Conservation (phyloP, 2,329 filamentous ascomycete genomes). For the Colletotrichum falcatum region DNA sequence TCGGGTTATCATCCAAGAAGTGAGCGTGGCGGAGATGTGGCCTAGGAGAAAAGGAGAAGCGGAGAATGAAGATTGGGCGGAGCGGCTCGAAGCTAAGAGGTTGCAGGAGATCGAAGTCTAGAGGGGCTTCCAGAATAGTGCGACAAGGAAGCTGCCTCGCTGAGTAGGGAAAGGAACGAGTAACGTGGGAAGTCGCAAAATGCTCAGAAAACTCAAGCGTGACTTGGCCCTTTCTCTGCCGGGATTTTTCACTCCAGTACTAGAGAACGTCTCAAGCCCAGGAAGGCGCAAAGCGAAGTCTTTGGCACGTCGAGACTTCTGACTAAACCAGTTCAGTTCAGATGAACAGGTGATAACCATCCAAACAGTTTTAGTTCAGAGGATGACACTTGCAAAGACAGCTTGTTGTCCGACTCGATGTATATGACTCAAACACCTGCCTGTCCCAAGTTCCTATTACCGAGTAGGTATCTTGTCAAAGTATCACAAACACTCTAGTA, state of each 20-base stretch:
- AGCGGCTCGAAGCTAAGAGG: neutral
- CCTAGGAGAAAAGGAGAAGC: constrained; percentile 2
- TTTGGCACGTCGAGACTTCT: neutral
- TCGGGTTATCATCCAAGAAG: constrained; percentile 16
- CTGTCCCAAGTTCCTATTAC: neutral
- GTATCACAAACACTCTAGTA: neutral
- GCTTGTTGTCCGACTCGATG: neutral
- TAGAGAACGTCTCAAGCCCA: neutral
- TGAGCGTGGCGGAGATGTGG: neutral
- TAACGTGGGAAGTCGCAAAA: neutral
- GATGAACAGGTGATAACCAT: neutral
- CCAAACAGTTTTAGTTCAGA: neutral
- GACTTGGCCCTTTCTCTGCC: constrained; percentile 1
- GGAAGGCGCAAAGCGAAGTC: neutral
- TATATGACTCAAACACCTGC: neutral
- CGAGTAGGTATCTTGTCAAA: neutral
- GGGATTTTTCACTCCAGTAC: neutral
- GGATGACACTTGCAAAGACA: neutral
- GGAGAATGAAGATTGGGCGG: neutral
- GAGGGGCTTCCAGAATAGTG: neutral
- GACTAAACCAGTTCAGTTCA: neutral
- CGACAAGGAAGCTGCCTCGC: neutral
- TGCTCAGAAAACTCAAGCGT: neutral
- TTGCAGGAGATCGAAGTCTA: neutral
- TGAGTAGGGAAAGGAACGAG: constrained; percentile 2